These are phyloP conservation scores for Paracoccidioides brasiliensis DNA, from an alignment of 2,329 filamentous ascomycete genomes.

Conservation along the genomic window DNA sequence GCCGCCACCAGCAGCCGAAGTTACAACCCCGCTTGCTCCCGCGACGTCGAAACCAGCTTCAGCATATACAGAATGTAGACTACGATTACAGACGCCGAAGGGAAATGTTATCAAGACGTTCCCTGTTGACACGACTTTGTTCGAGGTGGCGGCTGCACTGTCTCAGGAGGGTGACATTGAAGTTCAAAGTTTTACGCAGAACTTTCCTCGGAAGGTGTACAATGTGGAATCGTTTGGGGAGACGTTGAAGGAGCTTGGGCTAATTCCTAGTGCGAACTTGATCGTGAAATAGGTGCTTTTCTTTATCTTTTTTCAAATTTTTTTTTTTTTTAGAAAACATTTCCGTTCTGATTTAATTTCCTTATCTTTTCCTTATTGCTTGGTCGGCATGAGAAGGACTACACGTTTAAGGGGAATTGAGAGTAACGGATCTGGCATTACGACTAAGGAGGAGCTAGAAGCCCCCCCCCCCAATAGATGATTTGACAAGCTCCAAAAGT, in stretches of 20 bases:
- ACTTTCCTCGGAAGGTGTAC: slow-evolving; percentile 76
- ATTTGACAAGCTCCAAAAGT: no score
- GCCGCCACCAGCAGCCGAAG: slow-evolving; percentile 29
- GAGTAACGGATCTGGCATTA: no score
- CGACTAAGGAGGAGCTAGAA: no score
- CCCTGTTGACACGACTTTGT: slow-evolving; percentile 78
- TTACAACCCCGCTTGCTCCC: slow-evolving; percentile 28
- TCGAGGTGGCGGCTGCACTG: slow-evolving; percentile 74
- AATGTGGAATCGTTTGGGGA: slow-evolving; percentile 66
- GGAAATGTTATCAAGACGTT: slow-evolving; percentile 80
- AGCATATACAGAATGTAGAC: slow-evolving; percentile 64
- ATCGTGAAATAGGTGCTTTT: slow-evolving; percentile 43
- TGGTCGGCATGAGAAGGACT: no score
- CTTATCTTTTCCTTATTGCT: no score
- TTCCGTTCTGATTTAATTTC: no score
- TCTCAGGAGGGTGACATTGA: slow-evolving; percentile 55
- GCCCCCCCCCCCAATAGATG: no score
- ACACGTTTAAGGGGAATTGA: no score
- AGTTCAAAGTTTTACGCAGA: slow-evolving; percentile 68
- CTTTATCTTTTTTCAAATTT: background rate
- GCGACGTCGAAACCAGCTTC: slow-evolving; percentile 47
- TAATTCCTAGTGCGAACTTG: slow-evolving; percentile 82
- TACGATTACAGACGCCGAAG: slow-evolving; percentile 63
- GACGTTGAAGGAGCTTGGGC: slow-evolving; percentile 81
- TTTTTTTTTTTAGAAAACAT: background rate